Evolutionary conservation across 352 stramenopile genomes (phyloP).

Genomic region (Peronospora belbahrii): DNA sequence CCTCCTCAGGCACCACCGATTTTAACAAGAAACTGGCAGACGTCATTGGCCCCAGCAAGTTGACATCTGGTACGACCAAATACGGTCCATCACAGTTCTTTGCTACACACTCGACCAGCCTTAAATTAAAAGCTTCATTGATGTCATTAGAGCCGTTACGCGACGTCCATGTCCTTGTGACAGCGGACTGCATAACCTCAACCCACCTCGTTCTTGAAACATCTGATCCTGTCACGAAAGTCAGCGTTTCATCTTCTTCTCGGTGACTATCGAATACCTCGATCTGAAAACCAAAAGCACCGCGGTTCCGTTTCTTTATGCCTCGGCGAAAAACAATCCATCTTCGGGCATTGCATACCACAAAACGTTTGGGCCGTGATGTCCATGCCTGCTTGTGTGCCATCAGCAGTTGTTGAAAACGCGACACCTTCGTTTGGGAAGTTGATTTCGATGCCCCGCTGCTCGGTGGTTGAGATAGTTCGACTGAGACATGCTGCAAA

Average conservation of each 20-base stretch:
- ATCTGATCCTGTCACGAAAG: conserved; percentile 63
- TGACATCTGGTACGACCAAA: conserved; percentile 49
- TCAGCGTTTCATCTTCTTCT: conserved; percentile 67
- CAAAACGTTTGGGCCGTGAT: conserved; percentile 45
- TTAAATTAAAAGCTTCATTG: conserved; percentile 53
- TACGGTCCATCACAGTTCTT: conserved; percentile 43
- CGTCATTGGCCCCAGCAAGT: conserved; percentile 48
- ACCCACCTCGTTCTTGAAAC: conserved; percentile 50
- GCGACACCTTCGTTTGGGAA: conserved; percentile 21
- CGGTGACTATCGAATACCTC: conserved; percentile 67
- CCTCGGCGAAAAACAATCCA: conserved; percentile 72
- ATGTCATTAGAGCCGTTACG: conserved; percentile 51
- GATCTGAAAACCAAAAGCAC: conserved; percentile 72
- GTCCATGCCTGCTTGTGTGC: conserved; percentile 53
- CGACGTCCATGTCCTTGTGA: conserved; percentile 34
- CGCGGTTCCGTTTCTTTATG: conserved; percentile 55
- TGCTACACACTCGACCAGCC: conserved; percentile 51
- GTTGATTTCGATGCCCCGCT: conserved; percentile 11
- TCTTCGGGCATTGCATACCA: conserved; percentile 64
- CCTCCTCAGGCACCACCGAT: conserved; percentile 68
- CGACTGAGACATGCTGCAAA: conserved; percentile 31
- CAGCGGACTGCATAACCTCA: conserved; percentile 45
- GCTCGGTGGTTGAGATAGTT: not conserved
- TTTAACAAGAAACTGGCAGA: conserved; percentile 64
- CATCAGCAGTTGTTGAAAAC: conserved; percentile 58